Base-by-base conservation (phyloP, 164 flowering plant species). In the Kingdonia uniflora region DNA sequence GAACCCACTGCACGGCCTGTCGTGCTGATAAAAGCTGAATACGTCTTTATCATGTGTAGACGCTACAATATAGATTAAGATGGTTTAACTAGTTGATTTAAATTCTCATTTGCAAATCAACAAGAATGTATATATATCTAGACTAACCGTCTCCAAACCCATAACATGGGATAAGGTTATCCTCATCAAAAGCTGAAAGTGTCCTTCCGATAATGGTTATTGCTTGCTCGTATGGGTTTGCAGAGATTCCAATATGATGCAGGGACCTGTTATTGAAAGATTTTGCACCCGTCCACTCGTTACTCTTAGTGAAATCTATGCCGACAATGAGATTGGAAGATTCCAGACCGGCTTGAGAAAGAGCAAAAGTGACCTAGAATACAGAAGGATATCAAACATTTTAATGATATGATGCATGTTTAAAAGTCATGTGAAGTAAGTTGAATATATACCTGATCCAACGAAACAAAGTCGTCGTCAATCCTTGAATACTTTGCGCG, bases 111-210 rank as follows among this genome's bases (percentile, higher is more conserved):
- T n/a, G n/a, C n/a, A n/a, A n/a, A n/a, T n/a, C n/a, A n/a, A n/a
- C n/a, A n/a, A n/a, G n/a, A n/a, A n/a, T n/a, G n/a, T n/a, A n/a
- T n/a, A n/a, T n/a, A n/a, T n/a, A n/a, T n/a, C n/a, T n/a, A n/a
- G n/a, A n/a, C n/a, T n/a, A n/a, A n/a, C n/a, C n/a, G 61, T 73
- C 88, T 57, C 94, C 91, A 69, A 83, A 83, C 24, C 90, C 90
- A 67, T 42, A 83, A 54, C 95, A 85, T 0, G 86, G 86, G 49
- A 83, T 81, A 60, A 79, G 59, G 57, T 79, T 81, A 58, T 84
- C 87, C 53, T 84, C 85, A 49, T 81, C 87, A 67, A 84, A 84
- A 45, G 64, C 74, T 25, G 83, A 66, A 46, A 84, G 62, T 0
- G 92, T 80, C 65, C 71, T 81, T 19, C 90, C 90, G 55, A 83